Percentiles rank a stretch among this genome's conserved stretches.
Conservation (phyloP, 2,329 filamentous ascomycete species). For the Metarhizium sp. region DNA sequence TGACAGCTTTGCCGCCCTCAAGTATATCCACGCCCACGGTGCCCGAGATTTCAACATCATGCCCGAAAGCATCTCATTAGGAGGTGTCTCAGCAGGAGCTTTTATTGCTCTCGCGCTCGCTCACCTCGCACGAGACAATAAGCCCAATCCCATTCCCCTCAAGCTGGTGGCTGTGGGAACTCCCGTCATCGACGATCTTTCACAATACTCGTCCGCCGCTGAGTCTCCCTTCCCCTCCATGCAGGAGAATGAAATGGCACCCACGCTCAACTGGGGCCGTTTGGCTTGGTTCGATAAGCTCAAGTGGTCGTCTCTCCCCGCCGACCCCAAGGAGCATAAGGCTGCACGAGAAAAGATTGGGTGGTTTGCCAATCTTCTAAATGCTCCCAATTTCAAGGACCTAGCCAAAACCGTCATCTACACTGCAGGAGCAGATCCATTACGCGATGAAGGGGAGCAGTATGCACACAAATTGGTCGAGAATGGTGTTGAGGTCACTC, state of each 20-base stretch:
- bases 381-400: slow-evolving; percentile 22
- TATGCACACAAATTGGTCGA: slow-evolving; percentile 33
- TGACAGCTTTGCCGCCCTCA: slow-evolving; percentile 38
- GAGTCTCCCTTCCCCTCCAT: slow-evolving; percentile 32
- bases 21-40: slow-evolving; percentile 27
- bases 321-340: slow-evolving; percentile 6
- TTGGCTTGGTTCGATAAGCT: slow-evolving; percentile 30
- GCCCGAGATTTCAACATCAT: slow-evolving; percentile 27
- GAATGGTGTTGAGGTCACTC: slow-evolving; percentile 33
- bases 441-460: slow-evolving; percentile 39
- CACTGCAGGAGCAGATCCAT: slow-evolving; percentile 33
- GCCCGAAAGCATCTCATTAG: slow-evolving; percentile 28
- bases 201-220: slow-evolving; percentile 21
- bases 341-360: slow-evolving; percentile 11
- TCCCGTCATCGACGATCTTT: slow-evolving; percentile 30
- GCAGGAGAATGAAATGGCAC: slow-evolving; percentile 30
- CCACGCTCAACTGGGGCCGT: slow-evolving; percentile 33
- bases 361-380: slow-evolving; percentile 23
- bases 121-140: slow-evolving; percentile 30
- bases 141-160: slow-evolving; percentile 21
- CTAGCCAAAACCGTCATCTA: slow-evolving; percentile 30
- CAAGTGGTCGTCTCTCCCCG: slow-evolving; percentile 18
- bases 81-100: slow-evolving; percentile 36
- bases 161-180: slow-evolving; percentile 29
- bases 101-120: slow-evolving; percentile 27